phyloP scores from a whole-genome alignment of 2,329 filamentous ascomycete genomes.

The Drechmeria coniospora region DNA sequence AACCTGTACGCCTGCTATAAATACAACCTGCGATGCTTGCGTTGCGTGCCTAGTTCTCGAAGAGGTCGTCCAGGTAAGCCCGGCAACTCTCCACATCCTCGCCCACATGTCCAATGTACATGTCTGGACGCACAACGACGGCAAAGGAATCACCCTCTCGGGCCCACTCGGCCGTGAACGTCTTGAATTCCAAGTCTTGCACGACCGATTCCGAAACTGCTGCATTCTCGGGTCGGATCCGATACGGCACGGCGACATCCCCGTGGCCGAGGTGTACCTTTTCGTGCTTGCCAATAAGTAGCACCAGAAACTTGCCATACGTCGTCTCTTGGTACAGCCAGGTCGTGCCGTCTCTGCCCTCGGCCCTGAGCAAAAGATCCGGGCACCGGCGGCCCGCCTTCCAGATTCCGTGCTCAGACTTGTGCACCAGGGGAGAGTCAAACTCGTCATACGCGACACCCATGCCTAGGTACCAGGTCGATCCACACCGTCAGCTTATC shows the following conservation, averaged over 20 bases:
- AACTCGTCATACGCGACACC: conserved; percentile 23
- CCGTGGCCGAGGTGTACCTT: conserved; percentile 2
- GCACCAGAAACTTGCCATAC: conserved; percentile 17
- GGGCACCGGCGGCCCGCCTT: conserved; percentile 22
- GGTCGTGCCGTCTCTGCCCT: conserved; percentile 7
- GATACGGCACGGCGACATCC: conserved; percentile 3
- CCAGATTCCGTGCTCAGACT: conserved; percentile 19
- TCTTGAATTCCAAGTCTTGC: neutral
- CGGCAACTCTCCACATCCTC: conserved; percentile 10
- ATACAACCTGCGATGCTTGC: too few relatives aligned
- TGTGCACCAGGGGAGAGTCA: conserved; percentile 18
- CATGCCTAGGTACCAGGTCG: conserved; percentile 19
- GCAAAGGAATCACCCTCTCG: conserved; percentile 10
- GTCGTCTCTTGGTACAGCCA: conserved; percentile 16
- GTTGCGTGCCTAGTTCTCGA: too few relatives aligned
- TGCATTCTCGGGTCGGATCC: neutral
- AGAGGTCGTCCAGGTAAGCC: conserved; percentile 11
- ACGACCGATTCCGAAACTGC: neutral
- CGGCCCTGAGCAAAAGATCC: conserved; percentile 15
- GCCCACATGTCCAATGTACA: conserved; percentile 23
- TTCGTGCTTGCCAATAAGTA: conserved; percentile 8
- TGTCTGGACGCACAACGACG: conserved; percentile 23
- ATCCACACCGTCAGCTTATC: too few relatives aligned
- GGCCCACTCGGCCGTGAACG: conserved; percentile 17
- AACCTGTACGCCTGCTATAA: too few relatives aligned